Percentiles rank a stretch among this genome's conserved stretches.
These are phyloP conservation scores for Phytophthora tentaculata DNA, from an alignment of 352 stramenopile species.

Conservation along the genomic window DNA sequence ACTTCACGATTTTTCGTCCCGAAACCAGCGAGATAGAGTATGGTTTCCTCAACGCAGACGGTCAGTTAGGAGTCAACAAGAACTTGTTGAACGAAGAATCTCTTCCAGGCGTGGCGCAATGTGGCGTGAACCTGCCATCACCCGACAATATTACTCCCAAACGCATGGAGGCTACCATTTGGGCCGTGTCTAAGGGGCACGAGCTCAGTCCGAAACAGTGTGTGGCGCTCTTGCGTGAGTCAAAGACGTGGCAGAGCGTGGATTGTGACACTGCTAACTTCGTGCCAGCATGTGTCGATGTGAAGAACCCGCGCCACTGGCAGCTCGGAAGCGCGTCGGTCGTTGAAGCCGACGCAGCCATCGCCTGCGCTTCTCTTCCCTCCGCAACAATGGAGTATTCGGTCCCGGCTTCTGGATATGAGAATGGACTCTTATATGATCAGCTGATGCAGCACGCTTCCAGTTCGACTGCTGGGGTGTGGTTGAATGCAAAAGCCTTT, in stretches of 20 bases:
- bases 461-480: slow-evolving; percentile 46
- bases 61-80: slow-evolving; percentile 70
- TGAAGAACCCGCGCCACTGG: slow-evolving; percentile 43
- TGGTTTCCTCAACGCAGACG: slow-evolving; percentile 80
- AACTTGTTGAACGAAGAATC: slow-evolving; percentile 72
- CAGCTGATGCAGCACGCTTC: slow-evolving; percentile 38
- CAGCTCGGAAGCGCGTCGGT: slow-evolving; percentile 36
- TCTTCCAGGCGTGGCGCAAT: slow-evolving; percentile 68
- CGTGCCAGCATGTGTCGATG: slow-evolving; percentile 47
- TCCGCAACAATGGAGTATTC: slow-evolving; percentile 37
- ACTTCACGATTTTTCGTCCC: slow-evolving; percentile 76
- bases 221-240: slow-evolving; percentile 51
- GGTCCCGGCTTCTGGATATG: slow-evolving; percentile 57
- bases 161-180: slow-evolving; percentile 82
- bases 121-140: slow-evolving; percentile 80
- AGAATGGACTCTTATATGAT: slow-evolving; percentile 53
- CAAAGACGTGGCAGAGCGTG: slow-evolving; percentile 57
- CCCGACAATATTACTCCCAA: slow-evolving; percentile 86
- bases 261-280: slow-evolving; percentile 57
- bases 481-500: slow-evolving; percentile 50
- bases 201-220: slow-evolving; percentile 51
- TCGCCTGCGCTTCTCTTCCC: slow-evolving; percentile 27
- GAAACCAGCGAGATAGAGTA: slow-evolving; percentile 89
- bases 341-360: slow-evolving; percentile 41
- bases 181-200: slow-evolving; percentile 45